These are phyloP conservation scores for Fraxinus dipetala DNA, from an alignment of 305 asterid species.

Conservation along the genomic window DNA sequence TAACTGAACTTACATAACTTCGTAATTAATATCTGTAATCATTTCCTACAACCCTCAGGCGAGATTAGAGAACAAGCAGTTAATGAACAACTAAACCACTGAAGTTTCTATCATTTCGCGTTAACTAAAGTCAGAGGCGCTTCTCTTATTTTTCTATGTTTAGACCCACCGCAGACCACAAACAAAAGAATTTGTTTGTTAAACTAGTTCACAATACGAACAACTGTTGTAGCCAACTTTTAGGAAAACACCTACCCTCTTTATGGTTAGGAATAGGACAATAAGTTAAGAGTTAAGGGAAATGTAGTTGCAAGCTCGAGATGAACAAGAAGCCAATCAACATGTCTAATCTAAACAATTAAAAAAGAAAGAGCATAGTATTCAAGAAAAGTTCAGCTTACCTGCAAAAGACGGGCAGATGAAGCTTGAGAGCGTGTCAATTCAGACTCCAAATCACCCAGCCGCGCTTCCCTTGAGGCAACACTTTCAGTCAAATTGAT, in stretches of 20 bases:
- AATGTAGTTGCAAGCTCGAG: not conserved
- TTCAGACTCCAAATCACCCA: conserved; percentile 69
- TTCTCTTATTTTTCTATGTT: not conserved
- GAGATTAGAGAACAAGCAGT: not conserved
- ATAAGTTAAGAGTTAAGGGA: not conserved
- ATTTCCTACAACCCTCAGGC: not conserved
- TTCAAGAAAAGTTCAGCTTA: conserved; percentile 16
- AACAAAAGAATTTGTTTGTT: not conserved
- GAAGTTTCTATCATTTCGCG: not conserved
- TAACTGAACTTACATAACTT: not conserved
- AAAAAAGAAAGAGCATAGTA: not conserved
- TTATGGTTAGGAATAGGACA: not conserved
- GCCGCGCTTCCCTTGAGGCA: conserved; percentile 64
- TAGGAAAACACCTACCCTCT: not conserved
- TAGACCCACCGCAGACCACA: not conserved
- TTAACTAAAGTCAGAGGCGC: not conserved
- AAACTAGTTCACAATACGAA: not conserved
- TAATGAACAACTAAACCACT: not conserved
- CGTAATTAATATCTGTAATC: not conserved
- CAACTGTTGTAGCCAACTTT: not conserved
- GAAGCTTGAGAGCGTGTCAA: conserved; percentile 60
- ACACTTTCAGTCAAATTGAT: conserved; percentile 64
- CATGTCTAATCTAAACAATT: not conserved
- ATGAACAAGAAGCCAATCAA: not conserved
- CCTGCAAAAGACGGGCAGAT: conserved; percentile 65